Conservation (phyloP, 1,284 basidiomycete species). For the Xerocomus minutiporus region DNA sequence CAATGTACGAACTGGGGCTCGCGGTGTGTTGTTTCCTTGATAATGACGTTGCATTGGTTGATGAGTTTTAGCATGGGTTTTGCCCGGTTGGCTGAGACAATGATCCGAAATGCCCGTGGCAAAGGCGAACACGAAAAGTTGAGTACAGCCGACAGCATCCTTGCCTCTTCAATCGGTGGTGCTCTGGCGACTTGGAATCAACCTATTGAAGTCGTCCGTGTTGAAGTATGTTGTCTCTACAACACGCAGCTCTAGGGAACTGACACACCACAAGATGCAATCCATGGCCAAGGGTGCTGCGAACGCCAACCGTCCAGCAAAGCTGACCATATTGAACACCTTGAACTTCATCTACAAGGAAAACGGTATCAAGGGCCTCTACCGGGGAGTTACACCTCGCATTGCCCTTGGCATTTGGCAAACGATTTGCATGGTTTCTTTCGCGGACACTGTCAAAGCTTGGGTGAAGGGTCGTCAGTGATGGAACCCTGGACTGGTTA, state of each 20-base stretch:
- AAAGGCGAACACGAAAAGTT: constrained; percentile 75
- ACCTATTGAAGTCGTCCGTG: constrained; percentile 95
- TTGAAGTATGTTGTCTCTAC: constrained; percentile 56
- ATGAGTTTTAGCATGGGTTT: constrained; percentile 81
- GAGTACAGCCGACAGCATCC: constrained; percentile 80
- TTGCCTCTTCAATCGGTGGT: constrained; percentile 89
- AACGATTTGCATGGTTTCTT: constrained; percentile 96
- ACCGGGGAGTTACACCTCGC: constrained; percentile 95
- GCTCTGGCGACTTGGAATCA: constrained; percentile 99
- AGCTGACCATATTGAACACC: constrained; percentile 90
- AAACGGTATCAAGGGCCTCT: constrained; percentile 95
- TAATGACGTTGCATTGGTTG: not conserved
- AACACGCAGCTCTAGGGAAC: not conserved
- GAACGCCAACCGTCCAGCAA: constrained; percentile 75
- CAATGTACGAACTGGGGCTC: constrained; percentile 99
- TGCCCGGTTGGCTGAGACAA: constrained; percentile 85
- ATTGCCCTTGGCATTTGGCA: constrained; percentile 97
- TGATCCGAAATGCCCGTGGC: constrained; percentile 75
- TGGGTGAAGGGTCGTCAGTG: constrained; percentile 50
- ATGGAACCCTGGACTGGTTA: constrained; percentile 7
- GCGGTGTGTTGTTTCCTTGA: constrained; percentile 52
- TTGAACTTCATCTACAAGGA: constrained; percentile 91
- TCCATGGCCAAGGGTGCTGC: constrained; percentile 86
- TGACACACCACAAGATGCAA: constrained; percentile 74
- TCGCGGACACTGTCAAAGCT: constrained; percentile 90